Evolutionary conservation across 2,329 filamentous ascomycete species (phyloP).

Genomic region (Tolypocladium nubicola): DNA sequence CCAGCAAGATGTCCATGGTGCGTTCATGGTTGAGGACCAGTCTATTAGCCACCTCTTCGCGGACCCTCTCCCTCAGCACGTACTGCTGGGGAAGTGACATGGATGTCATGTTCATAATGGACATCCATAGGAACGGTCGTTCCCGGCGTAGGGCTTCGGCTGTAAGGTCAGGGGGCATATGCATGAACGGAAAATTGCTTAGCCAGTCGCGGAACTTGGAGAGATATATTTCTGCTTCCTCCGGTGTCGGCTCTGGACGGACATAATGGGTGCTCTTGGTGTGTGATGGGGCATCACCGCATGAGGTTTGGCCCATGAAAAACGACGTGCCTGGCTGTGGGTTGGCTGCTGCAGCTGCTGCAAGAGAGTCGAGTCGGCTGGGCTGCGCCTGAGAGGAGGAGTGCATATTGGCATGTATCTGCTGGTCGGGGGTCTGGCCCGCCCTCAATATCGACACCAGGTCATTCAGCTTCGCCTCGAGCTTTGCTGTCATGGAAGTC

Average conservation of each 20-base stretch:
- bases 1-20: constrained; percentile 40
- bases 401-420: neutral
- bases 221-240: constrained; percentile 28
- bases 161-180: constrained; percentile 24
- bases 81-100: constrained; percentile 29
- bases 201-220: constrained; percentile 30
- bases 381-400: constrained; percentile 6
- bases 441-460: constrained; percentile 33
- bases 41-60: constrained; percentile 32
- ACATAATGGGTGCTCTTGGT: constrained; percentile 6
- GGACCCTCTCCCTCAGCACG: constrained; percentile 27
- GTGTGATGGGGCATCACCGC: neutral
- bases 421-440: constrained; percentile 11
- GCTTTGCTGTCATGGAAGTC: constrained; percentile 28
- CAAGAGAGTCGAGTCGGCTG: constrained; percentile 24
- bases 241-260: constrained; percentile 18
- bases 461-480: constrained; percentile 40
- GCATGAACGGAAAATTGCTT: constrained; percentile 32
- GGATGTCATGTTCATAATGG: constrained; percentile 34
- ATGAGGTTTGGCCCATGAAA: neutral
- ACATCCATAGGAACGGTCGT: constrained; percentile 39
- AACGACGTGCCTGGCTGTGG: neutral
- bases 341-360: constrained; percentile 20
- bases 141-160: constrained; percentile 26
- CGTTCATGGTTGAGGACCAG: constrained; percentile 37